Percentiles rank a stretch among this genome's conserved stretches.
phyloP scores from a whole-genome alignment of 495 filamentous ascomycete genomes.

The Xylaria intraflava region DNA sequence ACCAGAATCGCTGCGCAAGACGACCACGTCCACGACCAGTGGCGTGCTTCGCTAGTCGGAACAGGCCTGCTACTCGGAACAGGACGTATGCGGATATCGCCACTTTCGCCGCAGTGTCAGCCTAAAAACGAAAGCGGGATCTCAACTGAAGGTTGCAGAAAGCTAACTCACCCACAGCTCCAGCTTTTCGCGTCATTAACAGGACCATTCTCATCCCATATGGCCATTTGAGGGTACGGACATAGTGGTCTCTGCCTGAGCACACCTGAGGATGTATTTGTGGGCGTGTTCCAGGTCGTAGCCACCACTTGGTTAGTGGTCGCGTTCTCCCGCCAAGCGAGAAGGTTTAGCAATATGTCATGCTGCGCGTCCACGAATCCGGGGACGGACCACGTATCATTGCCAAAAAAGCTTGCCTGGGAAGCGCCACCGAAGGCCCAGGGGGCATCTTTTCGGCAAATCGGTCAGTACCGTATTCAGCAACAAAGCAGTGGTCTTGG shows the following conservation, averaged over 20 bases:
- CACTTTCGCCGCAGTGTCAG: constrained; percentile 1
- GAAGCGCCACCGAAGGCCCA: constrained; percentile 33
- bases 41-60: background rate
- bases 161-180: constrained; percentile 22
- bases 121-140: background rate
- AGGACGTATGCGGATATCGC: background rate
- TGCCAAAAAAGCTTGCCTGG: constrained; percentile 22
- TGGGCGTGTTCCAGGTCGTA: constrained; percentile 32
- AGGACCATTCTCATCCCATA: constrained; percentile 18
- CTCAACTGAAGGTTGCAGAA: background rate
- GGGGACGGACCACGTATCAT: constrained; percentile 27
- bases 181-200: constrained; percentile 22
- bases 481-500: background rate
- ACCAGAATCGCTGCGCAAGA: no score
- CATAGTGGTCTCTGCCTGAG: constrained; percentile 34
- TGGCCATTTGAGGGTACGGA: constrained; percentile 28
- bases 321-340: constrained; percentile 16
- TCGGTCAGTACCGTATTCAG: background rate
- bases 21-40: background rate
- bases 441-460: constrained; percentile 24
- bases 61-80: no score
- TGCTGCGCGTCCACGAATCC: constrained; percentile 40
- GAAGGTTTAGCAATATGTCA: constrained; percentile 23
- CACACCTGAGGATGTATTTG: constrained; percentile 23
- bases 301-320: constrained; percentile 30